phyloP scores from a whole-genome alignment of 2,329 filamentous ascomycete genomes.

The Aspergillus sergii region DNA sequence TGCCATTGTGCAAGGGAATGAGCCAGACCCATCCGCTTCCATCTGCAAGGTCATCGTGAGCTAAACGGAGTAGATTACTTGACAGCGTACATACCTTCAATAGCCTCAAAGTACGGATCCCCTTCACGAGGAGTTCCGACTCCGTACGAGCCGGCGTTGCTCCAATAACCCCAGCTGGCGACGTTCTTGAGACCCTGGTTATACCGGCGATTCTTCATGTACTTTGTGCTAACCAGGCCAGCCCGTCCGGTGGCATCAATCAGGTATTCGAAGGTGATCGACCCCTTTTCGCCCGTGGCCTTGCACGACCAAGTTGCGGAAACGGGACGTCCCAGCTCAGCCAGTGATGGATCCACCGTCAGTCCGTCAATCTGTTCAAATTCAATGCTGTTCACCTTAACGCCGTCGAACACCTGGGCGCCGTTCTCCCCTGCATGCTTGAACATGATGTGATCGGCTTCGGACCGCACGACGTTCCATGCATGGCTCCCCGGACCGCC shows the following conservation, averaged over 20 bases:
- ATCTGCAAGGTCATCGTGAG: background rate
- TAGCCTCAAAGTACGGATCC: too few relatives aligned
- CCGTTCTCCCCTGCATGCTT: background rate
- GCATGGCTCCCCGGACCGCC: background rate
- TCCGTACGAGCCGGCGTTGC: too few relatives aligned
- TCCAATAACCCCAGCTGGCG: constrained; percentile 53
- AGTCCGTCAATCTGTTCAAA: background rate
- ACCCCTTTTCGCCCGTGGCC: too few relatives aligned
- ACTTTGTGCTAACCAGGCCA: constrained; percentile 49
- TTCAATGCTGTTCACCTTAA: background rate
- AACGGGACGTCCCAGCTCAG: constrained; percentile 4
- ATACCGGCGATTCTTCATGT: constrained; percentile 49
- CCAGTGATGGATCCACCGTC: background rate
- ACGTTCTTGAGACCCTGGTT: constrained; percentile 55
- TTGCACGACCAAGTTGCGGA: constrained; percentile 6
- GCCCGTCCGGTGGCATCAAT: constrained; percentile 53
- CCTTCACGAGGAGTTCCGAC: too few relatives aligned
- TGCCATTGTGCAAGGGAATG: background rate
- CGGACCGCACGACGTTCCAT: background rate
- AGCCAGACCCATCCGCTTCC: background rate
- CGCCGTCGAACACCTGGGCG: background rate
- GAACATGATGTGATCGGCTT: constrained; percentile 1
- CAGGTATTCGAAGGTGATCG: constrained; percentile 47
- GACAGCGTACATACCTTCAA: too few relatives aligned
- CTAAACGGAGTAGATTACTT: constrained; percentile 5